phyloP scores from a whole-genome alignment of 2,329 filamentous ascomycete species.

The Hypoxylon sp. region DNA sequence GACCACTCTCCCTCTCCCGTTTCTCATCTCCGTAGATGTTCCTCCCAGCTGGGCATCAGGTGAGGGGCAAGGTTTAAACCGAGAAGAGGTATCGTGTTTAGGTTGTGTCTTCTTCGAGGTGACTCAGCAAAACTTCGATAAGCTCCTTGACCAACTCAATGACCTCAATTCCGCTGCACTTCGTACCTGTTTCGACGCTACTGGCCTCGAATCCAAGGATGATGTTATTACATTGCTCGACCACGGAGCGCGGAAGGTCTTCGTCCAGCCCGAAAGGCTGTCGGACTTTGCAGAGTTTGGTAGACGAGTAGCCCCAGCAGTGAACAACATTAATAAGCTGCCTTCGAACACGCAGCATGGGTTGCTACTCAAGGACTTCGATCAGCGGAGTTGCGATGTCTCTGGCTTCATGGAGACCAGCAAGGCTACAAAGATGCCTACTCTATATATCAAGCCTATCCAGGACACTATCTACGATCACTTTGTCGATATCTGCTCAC shows the following conservation, averaged over 20 bases:
- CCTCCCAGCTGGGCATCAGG: constrained; percentile 61
- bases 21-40: constrained; percentile 69
- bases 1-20: constrained; percentile 72
- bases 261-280: constrained; percentile 79
- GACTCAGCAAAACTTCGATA: constrained; percentile 54
- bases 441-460: constrained; percentile 64
- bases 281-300: constrained; percentile 67
- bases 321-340: constrained; percentile 59
- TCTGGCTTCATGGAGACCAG: constrained; percentile 59
- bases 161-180: constrained; percentile 62
- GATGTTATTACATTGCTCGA: constrained; percentile 86
- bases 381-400: constrained; percentile 56
- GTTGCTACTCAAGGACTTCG: constrained; percentile 66
- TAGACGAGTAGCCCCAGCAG: constrained; percentile 65
- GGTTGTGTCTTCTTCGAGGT: constrained; percentile 70
- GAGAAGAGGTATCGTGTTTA: constrained; percentile 68
- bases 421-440: constrained; percentile 60
- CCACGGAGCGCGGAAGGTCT: constrained; percentile 84
- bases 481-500: constrained; percentile 61
- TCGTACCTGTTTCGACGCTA: constrained; percentile 81
- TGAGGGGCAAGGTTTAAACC: constrained; percentile 62
- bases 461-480: constrained; percentile 59
- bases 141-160: constrained; percentile 61
- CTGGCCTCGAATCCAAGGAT: constrained; percentile 73
- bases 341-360: constrained; percentile 61